Evolutionary conservation across 2,329 filamentous ascomycete species (phyloP).

Genomic region (Cryphonectria nitschkei): DNA sequence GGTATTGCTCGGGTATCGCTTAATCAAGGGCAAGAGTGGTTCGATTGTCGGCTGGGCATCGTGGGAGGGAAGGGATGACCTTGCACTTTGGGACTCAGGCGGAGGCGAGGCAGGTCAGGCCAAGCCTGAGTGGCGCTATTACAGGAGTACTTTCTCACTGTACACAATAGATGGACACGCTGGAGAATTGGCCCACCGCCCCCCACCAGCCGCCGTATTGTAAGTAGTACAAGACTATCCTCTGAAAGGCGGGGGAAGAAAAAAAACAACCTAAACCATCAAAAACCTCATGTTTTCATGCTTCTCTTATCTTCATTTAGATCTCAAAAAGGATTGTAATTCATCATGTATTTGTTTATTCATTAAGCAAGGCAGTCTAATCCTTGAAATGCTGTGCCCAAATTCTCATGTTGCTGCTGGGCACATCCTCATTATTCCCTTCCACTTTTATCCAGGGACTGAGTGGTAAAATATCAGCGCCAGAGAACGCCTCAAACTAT

Average conservation of each 20-base stretch:
- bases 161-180: too few species aligned
- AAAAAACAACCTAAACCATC: neutral
- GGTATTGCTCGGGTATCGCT: neutral
- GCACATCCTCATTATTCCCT: neutral
- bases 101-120: too few species aligned
- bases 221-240: too few species aligned
- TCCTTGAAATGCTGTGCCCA: neutral
- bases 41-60: neutral
- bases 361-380: neutral
- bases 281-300: neutral
- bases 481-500: neutral
- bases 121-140: too few species aligned
- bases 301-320: fast-evolving
- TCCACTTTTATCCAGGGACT: neutral
- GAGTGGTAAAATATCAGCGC: neutral
- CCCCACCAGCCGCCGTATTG: too few species aligned
- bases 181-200: too few species aligned
- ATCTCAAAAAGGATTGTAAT: neutral
- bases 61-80: neutral
- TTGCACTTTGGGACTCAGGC: neutral
- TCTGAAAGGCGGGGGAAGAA: neutral
- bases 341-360: neutral
- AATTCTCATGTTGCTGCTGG: neutral
- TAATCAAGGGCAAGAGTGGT: neutral
- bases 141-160: too few species aligned